Percentiles rank a stretch among this genome's conserved stretches.
Evolutionary conservation across 2,329 filamentous ascomycete genomes (phyloP).

Genomic region (Alternaria solani): DNA sequence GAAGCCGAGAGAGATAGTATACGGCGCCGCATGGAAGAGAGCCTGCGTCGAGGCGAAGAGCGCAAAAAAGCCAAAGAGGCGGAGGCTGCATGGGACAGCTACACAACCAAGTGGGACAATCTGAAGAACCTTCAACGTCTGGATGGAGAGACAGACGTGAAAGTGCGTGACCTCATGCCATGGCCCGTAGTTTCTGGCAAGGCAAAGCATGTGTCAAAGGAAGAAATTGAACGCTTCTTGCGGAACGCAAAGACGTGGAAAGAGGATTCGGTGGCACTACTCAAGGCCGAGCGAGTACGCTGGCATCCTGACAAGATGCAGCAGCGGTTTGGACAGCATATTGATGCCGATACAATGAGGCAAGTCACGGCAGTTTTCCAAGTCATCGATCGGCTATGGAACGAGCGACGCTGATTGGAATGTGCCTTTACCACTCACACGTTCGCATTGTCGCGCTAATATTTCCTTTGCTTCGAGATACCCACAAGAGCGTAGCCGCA

Average conservation of each 20-base stretch:
- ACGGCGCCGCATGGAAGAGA: slow-evolving; percentile 72
- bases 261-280: slow-evolving; percentile 56
- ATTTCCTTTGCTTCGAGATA: background rate
- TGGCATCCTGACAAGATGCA: slow-evolving; percentile 99
- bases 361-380: slow-evolving; percentile 92
- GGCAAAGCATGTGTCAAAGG: slow-evolving; percentile 63
- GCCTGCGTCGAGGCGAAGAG: slow-evolving; percentile 71
- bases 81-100: slow-evolving; percentile 70
- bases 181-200: slow-evolving; percentile 78
- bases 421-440: background rate
- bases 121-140: slow-evolving; percentile 44
- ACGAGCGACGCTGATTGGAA: slow-evolving; percentile 53
- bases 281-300: slow-evolving; percentile 86
- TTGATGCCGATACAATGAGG: slow-evolving; percentile 76
- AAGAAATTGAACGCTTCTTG: slow-evolving; percentile 75
- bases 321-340: slow-evolving; percentile 77
- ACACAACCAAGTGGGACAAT: slow-evolving; percentile 69
- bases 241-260: slow-evolving; percentile 58
- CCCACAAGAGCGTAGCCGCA: background rate
- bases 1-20: slow-evolving; percentile 60
- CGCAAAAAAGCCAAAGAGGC: slow-evolving; percentile 65
- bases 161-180: slow-evolving; percentile 57
- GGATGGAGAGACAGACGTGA: slow-evolving; percentile 21
- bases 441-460: background rate
- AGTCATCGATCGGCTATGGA: slow-evolving; percentile 83